phyloP scores from a whole-genome alignment of 495 filamentous ascomycete genomes.

The Xylaria venustula region DNA sequence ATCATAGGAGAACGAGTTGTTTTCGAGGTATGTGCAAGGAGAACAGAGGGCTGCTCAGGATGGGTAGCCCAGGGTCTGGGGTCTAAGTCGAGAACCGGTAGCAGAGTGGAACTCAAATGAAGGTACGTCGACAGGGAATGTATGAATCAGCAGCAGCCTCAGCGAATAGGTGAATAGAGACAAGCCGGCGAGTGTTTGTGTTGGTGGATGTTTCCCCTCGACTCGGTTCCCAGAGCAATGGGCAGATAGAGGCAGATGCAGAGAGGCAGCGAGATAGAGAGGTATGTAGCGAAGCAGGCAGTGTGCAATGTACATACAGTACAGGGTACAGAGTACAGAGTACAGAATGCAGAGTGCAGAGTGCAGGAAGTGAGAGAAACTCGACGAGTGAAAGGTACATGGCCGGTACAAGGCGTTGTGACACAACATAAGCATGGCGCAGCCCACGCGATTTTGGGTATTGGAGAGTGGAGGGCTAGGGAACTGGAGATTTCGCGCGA shows the following conservation, averaged over 20 bases:
- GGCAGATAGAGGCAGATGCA: background rate
- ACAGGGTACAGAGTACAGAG: too few relatives aligned
- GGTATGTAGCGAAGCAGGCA: background rate
- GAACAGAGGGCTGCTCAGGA: background rate
- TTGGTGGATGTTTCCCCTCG: constrained; percentile 5
- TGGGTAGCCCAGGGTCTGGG: background rate
- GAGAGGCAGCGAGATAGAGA: background rate
- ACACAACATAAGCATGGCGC: constrained; percentile 15
- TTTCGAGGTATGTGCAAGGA: background rate
- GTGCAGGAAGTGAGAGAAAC: background rate
- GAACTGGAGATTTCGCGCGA: constrained; percentile 7
- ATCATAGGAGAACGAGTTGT: too few relatives aligned
- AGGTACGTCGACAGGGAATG: constrained; percentile 5
- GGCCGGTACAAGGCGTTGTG: constrained; percentile 15
- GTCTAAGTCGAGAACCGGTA: background rate
- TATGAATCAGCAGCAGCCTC: constrained; percentile 11
- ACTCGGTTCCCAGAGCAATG: constrained; percentile 3
- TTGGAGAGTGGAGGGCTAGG: constrained; percentile 9
- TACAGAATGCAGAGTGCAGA: background rate
- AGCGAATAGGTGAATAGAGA: constrained; percentile 8
- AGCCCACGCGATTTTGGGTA: constrained; percentile 16
- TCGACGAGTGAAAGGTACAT: constrained; percentile 9
- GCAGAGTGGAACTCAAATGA: constrained; percentile 5
- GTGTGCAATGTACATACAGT: background rate
- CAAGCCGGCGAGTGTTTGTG: constrained; percentile 3